Conservation (phyloP, 129 eudicot species). For the Glebionis coronaria region DNA sequence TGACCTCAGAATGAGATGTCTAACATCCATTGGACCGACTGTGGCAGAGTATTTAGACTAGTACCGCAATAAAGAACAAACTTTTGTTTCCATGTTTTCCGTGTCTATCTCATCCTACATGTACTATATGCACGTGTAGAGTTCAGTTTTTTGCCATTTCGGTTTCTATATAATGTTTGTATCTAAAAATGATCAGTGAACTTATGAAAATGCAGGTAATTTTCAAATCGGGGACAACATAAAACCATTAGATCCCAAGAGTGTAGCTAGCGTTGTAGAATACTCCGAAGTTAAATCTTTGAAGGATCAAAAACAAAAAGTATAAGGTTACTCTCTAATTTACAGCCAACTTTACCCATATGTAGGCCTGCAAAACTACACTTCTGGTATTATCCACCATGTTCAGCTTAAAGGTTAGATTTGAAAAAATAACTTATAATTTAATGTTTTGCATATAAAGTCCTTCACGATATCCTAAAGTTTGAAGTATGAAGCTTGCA, state of each 20-base stretch:
- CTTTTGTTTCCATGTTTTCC: no score
- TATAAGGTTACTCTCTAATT: slow-evolving; percentile 63
- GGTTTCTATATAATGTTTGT: not conserved
- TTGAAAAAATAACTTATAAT: not conserved
- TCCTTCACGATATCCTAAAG: slow-evolving; percentile 17
- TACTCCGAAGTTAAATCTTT: slow-evolving; percentile 48
- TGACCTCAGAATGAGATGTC: no score
- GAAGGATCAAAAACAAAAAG: slow-evolving; percentile 34
- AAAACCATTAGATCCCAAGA: slow-evolving; percentile 66
- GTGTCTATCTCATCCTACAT: no score
- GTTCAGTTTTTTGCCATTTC: not conserved
- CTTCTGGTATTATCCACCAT: slow-evolving; percentile 95
- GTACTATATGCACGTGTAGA: no score
- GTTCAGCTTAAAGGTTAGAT: slow-evolving; percentile 72
- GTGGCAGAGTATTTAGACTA: no score
- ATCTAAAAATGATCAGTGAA: not conserved
- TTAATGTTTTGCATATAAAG: not conserved
- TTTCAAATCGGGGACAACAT: slow-evolving; percentile 70
- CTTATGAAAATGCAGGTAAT: slow-evolving; percentile 61
- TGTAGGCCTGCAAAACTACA: slow-evolving; percentile 83
- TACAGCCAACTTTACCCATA: slow-evolving; percentile 85
- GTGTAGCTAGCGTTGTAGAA: slow-evolving; percentile 65
- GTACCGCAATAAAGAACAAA: no score
- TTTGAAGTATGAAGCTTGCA: slow-evolving; percentile 27
- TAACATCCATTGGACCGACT: no score